Conservation (phyloP, 306 rosid species). For the barrel medic (Medicago truncatula) region DNA sequence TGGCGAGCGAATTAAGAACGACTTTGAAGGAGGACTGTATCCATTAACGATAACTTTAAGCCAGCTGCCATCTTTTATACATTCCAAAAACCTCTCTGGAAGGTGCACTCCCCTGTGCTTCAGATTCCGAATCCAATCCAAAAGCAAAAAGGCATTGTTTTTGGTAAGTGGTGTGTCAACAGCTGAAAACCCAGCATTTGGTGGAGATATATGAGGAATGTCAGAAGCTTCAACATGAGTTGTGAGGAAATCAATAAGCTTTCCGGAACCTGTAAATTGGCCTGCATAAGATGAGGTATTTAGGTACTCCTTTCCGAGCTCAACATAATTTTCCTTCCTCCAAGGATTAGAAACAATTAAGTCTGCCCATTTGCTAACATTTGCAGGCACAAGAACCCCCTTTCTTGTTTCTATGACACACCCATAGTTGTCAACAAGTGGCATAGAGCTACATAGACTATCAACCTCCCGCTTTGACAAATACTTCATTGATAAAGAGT, state of each 20-base stretch:
- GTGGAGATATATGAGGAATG: constrained; percentile 48
- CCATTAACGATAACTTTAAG: constrained; percentile 60
- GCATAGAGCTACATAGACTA: constrained; percentile 48
- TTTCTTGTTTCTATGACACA: neutral
- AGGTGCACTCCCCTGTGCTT: neutral
- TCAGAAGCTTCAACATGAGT: constrained; percentile 57
- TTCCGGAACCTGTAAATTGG: constrained; percentile 21
- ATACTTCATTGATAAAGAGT: constrained; percentile 29
- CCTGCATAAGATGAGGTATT: constrained; percentile 43
- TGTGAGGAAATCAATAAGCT: constrained; percentile 53
- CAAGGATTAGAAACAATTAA: constrained; percentile 70
- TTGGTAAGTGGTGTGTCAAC: constrained; percentile 57
- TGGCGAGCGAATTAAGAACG: constrained; percentile 59
- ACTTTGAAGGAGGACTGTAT: constrained; percentile 63
- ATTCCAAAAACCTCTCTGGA: constrained; percentile 53
- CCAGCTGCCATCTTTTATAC: constrained; percentile 73
- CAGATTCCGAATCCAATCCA: constrained; percentile 65
- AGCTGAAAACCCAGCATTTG: constrained; percentile 47
- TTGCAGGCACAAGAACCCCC: constrained; percentile 70
- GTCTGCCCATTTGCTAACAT: constrained; percentile 71
- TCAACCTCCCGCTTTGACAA: constrained; percentile 40
- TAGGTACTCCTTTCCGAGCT: constrained; percentile 61
- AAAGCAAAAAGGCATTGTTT: constrained; percentile 67
- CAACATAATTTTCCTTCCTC: constrained; percentile 59
- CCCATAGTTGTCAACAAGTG: constrained; percentile 71